Base-by-base conservation (phyloP, 2,329 filamentous ascomycete species). In the Exophiala dermatitidis region DNA sequence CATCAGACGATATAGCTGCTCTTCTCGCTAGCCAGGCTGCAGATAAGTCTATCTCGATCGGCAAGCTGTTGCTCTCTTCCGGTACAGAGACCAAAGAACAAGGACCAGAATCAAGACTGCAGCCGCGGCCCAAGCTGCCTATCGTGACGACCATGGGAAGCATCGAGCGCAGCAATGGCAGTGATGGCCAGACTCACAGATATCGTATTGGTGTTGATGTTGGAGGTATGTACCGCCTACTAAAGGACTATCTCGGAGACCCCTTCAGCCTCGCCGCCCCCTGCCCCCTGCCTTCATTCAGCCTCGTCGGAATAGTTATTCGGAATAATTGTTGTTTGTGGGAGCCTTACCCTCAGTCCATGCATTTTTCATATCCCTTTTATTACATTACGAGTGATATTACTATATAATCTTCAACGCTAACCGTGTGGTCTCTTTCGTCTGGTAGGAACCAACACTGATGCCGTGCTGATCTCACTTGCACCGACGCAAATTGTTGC, bases 191-290 rank as follows among this genome's bases (percentile, higher is more conserved):
- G 49, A 28, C 29, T 36, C 48, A 41, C 36, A 38, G 42, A 19
- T 57, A 52, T 40, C 51, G 55, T 12, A 54, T 57, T 10, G 55
- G 55, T 2, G 52, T 57, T 5, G 55, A 57, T 46, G 55, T 56
- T 57, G 5, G 53, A 52, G 55, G 53, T 51, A 48, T 9, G 30
- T 30, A 49, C 19, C n/a, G n/a, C 28, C 9, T 19, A 32, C 34
- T 40, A 5, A 12, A 31, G 37, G 4, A 19, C 3, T 32, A 7
- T 40, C 28, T 7, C 33, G 6, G 10, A 6, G 33, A 10, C 33
- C 6, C 33, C 33, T 6, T 12, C 10, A 38, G 36, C 36, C 4
- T 38, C 36, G n/a, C 10, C 36, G 6, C n/a, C 38, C 6, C 28
- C 38, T 7, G 5, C 33, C 10, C 10, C 33, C 33, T 34, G 6